Conservation (phyloP, 2,329 filamentous ascomycete species). For the Epichloe aotearoae region DNA sequence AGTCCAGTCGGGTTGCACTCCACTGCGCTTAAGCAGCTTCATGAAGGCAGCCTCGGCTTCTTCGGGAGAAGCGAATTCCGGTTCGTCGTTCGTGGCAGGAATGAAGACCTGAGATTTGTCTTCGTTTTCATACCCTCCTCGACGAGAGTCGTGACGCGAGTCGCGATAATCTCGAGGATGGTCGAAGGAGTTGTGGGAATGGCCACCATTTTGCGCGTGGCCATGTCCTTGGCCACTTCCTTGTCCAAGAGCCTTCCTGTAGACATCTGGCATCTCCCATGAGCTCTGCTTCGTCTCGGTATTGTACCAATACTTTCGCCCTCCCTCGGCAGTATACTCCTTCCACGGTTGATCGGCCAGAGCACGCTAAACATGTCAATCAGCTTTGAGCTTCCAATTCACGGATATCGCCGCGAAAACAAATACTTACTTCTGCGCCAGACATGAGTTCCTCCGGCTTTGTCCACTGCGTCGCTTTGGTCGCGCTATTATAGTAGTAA, state of each 20-base stretch:
- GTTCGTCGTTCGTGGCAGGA: constrained; percentile 53
- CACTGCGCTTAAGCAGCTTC: constrained; percentile 74
- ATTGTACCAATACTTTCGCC: constrained; percentile 92
- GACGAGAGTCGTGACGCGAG: constrained; percentile 36
- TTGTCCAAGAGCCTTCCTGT: constrained; percentile 56
- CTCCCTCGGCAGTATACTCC: constrained; percentile 76
- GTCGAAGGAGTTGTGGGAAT: constrained; percentile 22
- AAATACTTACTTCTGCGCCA: constrained; percentile 53
- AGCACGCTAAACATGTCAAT: constrained; percentile 44
- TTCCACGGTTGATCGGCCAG: constrained; percentile 81
- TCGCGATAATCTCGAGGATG: constrained; percentile 27
- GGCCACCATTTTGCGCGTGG: constrained; percentile 29
- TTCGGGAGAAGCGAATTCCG: constrained; percentile 66
- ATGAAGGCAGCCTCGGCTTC: constrained; percentile 89
- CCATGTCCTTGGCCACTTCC: constrained; percentile 12
- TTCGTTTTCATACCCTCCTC: constrained; percentile 44
- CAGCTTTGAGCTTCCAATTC: neutral
- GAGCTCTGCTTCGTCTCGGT: constrained; percentile 82
- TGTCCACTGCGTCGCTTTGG: constrained; percentile 84
- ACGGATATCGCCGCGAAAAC: neutral
- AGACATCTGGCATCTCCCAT: constrained; percentile 84
- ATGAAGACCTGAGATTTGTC: constrained; percentile 44
- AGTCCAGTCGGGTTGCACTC: constrained; percentile 80
- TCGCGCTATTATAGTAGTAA: constrained; percentile 84
- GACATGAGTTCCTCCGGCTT: constrained; percentile 87